phyloP scores from a whole-genome alignment of 2,329 filamentous ascomycete species.

The Zopfia rhizophila region DNA sequence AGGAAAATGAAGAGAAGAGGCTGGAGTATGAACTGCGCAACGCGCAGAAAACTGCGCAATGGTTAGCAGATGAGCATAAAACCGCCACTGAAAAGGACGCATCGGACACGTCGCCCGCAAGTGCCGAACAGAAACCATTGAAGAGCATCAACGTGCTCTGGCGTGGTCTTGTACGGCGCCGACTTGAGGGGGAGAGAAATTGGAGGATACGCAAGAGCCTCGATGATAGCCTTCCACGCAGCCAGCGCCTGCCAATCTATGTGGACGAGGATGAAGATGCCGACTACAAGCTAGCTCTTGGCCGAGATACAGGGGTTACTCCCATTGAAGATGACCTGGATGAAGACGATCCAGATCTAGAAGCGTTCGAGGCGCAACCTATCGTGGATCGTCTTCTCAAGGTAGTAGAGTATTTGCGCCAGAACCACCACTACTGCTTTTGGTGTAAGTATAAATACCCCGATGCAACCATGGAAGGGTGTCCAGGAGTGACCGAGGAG shows the following conservation, averaged over 20 bases:
- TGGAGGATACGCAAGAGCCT: constrained; percentile 72
- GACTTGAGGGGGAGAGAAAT: constrained; percentile 77
- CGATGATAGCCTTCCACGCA: constrained; percentile 66
- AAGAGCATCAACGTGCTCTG: constrained; percentile 81
- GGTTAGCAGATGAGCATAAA: constrained; percentile 65
- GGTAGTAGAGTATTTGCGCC: constrained; percentile 75
- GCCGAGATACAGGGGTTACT: constrained; percentile 64
- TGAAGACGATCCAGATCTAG: constrained; percentile 81
- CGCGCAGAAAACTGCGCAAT: constrained; percentile 85
- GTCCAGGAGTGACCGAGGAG: constrained; percentile 87
- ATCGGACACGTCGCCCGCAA: constrained; percentile 33
- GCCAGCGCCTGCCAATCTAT: constrained; percentile 65
- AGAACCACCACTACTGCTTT: constrained; percentile 85
- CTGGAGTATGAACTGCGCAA: constrained; percentile 76
- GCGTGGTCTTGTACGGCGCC: constrained; percentile 75
- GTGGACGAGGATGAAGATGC: constrained; percentile 72
- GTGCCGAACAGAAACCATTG: constrained; percentile 62
- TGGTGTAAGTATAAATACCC: constrained; percentile 92
- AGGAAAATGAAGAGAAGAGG: constrained; percentile 48
- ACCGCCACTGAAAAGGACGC: constrained; percentile 32
- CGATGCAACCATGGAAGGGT: constrained; percentile 81
- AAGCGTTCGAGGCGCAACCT: constrained; percentile 78
- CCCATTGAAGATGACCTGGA: constrained; percentile 75
- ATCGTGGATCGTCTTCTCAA: constrained; percentile 72
- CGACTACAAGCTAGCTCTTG: constrained; percentile 76